phyloP scores from a whole-genome alignment of 169 alveolate species.

The Plasmodium malariae region DNA sequence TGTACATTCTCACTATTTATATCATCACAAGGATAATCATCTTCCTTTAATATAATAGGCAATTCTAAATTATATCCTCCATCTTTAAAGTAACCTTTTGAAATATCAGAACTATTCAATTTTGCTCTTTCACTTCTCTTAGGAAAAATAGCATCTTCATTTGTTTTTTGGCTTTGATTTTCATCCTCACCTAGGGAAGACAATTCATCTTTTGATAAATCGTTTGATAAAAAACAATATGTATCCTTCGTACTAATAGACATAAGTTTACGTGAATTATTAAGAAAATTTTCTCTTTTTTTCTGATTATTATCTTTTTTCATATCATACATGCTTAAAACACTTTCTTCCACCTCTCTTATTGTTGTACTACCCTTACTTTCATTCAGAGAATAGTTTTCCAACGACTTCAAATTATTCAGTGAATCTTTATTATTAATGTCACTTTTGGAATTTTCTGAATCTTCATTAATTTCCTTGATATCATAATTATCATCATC shows the following conservation, averaged over 20 bases:
- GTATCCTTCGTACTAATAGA: constrained; percentile 75
- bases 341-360: constrained; percentile 30
- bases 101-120: constrained; percentile 4
- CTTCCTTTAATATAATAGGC: constrained; percentile 4
- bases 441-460: background rate
- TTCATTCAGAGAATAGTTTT: constrained; percentile 1
- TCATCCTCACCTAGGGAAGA: constrained; percentile 68
- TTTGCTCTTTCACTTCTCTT: constrained; percentile 15
- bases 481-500: background rate
- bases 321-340: constrained; percentile 17
- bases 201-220: constrained; percentile 3
- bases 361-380: constrained; percentile 7
- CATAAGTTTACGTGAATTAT: constrained; percentile 60
- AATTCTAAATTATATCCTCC: constrained; percentile 3
- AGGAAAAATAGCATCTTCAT: constrained; percentile 21
- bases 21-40: background rate
- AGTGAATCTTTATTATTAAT: constrained; percentile 2
- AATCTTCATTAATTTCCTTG: background rate
- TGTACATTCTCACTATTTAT: background rate
- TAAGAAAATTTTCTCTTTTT: constrained; percentile 31
- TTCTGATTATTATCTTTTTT: constrained; percentile 19
- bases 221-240: constrained; percentile 38
- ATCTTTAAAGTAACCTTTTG: constrained; percentile 6
- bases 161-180: constrained; percentile 47
- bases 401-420: constrained; percentile 12